Conservation (phyloP, 164 flowering plant genomes). For the Hamamelis virginiana region DNA sequence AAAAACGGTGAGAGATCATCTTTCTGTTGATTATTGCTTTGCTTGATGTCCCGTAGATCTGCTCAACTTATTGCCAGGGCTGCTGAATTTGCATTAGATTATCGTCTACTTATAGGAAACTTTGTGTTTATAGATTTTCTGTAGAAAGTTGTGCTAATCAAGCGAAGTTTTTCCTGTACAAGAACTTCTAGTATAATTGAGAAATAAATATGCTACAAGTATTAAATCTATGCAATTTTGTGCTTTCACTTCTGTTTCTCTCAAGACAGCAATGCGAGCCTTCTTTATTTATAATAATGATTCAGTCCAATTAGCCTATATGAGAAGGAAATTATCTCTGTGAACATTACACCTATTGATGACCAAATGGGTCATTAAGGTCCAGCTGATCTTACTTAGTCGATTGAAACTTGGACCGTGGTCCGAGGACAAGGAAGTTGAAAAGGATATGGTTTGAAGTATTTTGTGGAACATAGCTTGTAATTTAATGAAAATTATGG, state of each 20-base stretch:
- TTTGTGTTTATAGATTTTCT: slow-evolving; percentile 8
- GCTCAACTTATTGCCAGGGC: slow-evolving; percentile 10
- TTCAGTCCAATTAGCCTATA: too few species aligned
- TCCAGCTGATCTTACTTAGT: too few species aligned
- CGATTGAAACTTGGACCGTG: too few species aligned
- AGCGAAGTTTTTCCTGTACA: slow-evolving; percentile 12
- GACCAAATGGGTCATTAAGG: too few species aligned
- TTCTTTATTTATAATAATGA: too few species aligned
- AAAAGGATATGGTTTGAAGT: too few species aligned
- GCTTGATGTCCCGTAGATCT: neutral
- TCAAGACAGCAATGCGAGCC: too few species aligned
- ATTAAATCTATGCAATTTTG: neutral
- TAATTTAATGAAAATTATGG: too few species aligned
- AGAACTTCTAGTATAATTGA: slow-evolving; percentile 10
- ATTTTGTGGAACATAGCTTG: too few species aligned
- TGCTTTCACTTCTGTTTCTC: neutral
- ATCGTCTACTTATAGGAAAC: neutral
- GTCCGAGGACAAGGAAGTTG: too few species aligned
- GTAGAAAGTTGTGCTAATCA: slow-evolving; percentile 9
- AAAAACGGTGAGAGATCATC: slow-evolving; percentile 1
- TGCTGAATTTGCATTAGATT: slow-evolving; percentile 8
- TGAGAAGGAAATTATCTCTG: too few species aligned
- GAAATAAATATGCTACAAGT: slow-evolving; percentile 6
- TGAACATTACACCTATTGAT: too few species aligned
- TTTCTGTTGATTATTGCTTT: neutral